These are phyloP conservation scores for Paraconiothyrium brasiliense DNA, from an alignment of 2,329 filamentous ascomycete genomes.

Conservation along the genomic window DNA sequence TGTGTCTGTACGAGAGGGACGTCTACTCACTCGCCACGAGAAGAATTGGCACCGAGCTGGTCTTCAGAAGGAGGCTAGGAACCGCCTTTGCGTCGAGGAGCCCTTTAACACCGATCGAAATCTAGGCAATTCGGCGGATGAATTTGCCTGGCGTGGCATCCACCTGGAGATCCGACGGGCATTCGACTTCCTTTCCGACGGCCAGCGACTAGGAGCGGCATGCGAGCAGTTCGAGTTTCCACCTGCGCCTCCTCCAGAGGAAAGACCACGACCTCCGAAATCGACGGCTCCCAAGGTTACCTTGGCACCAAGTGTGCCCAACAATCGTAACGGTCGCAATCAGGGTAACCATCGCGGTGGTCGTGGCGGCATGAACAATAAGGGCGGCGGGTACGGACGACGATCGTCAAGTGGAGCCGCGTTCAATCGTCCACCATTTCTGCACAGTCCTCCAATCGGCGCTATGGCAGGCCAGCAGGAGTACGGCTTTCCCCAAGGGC, in stretches of 20 bases:
- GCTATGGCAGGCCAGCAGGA: slow-evolving; percentile 49
- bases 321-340: slow-evolving; percentile 59
- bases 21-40: slow-evolving; percentile 78
- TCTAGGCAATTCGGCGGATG: slow-evolving; percentile 94
- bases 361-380: slow-evolving; percentile 58
- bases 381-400: slow-evolving; percentile 56
- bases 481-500: slow-evolving; percentile 51
- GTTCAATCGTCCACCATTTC: slow-evolving; percentile 50
- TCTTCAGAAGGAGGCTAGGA: slow-evolving; percentile 61
- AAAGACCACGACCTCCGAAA: slow-evolving; percentile 69
- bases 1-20: slow-evolving; percentile 85
- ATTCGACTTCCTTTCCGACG: slow-evolving; percentile 79
- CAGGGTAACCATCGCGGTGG: slow-evolving; percentile 56
- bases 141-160: slow-evolving; percentile 90
- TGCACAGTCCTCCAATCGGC: slow-evolving; percentile 55
- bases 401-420: slow-evolving; percentile 67
- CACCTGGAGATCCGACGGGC: slow-evolving; percentile 90
- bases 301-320: slow-evolving; percentile 59
- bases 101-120: slow-evolving; percentile 92
- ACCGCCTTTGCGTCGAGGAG: slow-evolving; percentile 92
- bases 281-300: slow-evolving; percentile 62
- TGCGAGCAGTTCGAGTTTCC: slow-evolving; percentile 91
- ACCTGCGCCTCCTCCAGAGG: slow-evolving; percentile 58
- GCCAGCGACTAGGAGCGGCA: slow-evolving; percentile 79
- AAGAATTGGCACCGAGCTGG: slow-evolving; percentile 83